Evolutionary conservation across 2,329 filamentous ascomycete species (phyloP), one percentile per base, ranked within the genome.

Genomic region (Colletotrichum tropicicola): DNA sequence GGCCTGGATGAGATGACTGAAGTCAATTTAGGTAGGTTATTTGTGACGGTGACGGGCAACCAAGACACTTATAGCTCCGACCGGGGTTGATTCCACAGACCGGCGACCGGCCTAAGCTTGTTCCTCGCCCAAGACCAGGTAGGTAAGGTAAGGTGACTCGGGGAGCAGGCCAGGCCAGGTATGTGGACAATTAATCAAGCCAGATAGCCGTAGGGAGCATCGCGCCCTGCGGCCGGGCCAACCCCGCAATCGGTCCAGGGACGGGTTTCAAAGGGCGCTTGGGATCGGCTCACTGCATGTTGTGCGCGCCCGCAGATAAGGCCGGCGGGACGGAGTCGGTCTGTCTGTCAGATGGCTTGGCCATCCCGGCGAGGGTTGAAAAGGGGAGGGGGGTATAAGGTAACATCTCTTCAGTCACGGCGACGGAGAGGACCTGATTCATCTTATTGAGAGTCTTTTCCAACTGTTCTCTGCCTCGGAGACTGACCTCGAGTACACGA

Each of bases 231-330:
- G 39, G 41, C 58, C 19, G 47, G 17, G 30, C 28, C 19, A 43
- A 64, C 61, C 61, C 61, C 61, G 61, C 56, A 64, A 48, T 64
- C 61, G 37, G 61, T 19, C 10, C 43, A 39, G 56, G 56, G 41
- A 48, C 48, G 12, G 56, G 61, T 64, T 64, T 64, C 61, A 54
- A 47, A 54, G 61, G 39, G 39, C 61, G 61, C 61, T 64, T 64
- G 48, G 32, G 44, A 51, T 60, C 61, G 61, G 61, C 61, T 64
- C 61, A 64, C 21, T 39, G 54, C 45, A 63, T 2, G 6, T 27
- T 47, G 28, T 1, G 7, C 15, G n/a, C 25, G 32, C 27, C 41
- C 41, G 5, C 48, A 60, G 51, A 56, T 55, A 45, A 63, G 45
- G 13, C 15, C 6, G 5, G 5, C 8, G 37, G 37, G 13, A 5